Evolutionary conservation across 108 stramenopile genomes (phyloP), one percentile per base, ranked within the genome.

Genomic region (Craspedostauros australis): DNA sequence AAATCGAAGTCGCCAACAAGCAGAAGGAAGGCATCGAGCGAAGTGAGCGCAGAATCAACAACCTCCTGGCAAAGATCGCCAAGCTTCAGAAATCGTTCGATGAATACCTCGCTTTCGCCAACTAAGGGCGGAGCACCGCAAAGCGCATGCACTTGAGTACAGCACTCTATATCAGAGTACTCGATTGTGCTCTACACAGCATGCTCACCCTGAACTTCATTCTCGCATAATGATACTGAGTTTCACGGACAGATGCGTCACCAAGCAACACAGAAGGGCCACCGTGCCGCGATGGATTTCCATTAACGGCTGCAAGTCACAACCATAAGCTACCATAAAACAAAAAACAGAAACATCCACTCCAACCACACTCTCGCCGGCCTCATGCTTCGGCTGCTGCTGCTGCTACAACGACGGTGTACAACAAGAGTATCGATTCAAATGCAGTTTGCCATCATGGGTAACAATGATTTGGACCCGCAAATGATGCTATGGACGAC

Each of bases 21-120:
- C 79, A 88, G 62, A 95, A 95, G 80, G 76, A 77, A 20, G 93
- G 86, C n/a, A 77, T 90, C 32, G 62, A 80, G 6, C 66, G 93
- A 45, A 86, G 84, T 56, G 77, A 82, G 32, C 73, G 75, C 18
- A 85, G 91, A 45, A 41, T 88, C 45, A 70, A 71, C 34, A 82
- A 75, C 48, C 70, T 95, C 68, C 50, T 69, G 12, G 82, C 74
- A 27, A 92, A 92, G 62, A 46, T 95, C 43, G 72, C 66, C 50
- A 95, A 95, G 61, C 62, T 95, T 48, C 76, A 84, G 55, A 62
- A 66, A 61, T 81, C 88, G 24, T 92, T 92, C 57, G 60, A 62
- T 26, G 84, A 82, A 52, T 79, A 75, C 47, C 79, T 91, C 54
- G 84, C 86, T 14, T 95, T 90, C 62, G 74, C 76, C 41, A 76